Evolutionary conservation across 495 filamentous ascomycete species (phyloP).

Genomic region (Letharia lupina): DNA sequence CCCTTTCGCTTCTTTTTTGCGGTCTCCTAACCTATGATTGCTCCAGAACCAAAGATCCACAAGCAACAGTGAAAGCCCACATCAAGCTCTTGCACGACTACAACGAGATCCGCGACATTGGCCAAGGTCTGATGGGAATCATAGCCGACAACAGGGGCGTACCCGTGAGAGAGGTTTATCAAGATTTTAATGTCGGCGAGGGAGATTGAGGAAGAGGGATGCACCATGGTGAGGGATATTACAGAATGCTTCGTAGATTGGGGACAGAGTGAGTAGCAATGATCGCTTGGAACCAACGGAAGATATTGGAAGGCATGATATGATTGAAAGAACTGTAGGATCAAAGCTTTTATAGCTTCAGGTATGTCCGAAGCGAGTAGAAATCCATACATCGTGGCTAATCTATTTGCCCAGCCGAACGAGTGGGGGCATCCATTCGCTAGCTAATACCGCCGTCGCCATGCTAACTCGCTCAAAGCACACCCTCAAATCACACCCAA

Average conservation of each 20-base stretch:
- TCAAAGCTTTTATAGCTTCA: neutral
- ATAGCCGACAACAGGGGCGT: conserved; percentile 64
- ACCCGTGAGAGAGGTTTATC: conserved; percentile 52
- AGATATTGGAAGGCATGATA: neutral
- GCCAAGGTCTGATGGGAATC: conserved; percentile 61
- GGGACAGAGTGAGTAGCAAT: neutral
- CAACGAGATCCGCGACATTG: conserved; percentile 72
- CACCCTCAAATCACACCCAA: neutral
- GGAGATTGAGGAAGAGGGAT: conserved; percentile 30
- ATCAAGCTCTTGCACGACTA: conserved; percentile 64
- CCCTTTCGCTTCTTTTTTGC: neutral
- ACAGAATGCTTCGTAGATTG: too few species aligned
- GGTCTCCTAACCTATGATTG: conserved; percentile 5
- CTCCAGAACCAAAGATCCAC: conserved; percentile 26
- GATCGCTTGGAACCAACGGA: neutral
- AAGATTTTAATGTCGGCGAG: conserved; percentile 43
- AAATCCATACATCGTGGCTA: neutral
- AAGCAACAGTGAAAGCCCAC: conserved; percentile 51
- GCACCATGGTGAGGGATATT: too few species aligned
- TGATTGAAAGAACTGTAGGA: neutral
- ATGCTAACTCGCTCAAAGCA: conserved; percentile 2
- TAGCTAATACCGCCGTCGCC: conserved; percentile 10
- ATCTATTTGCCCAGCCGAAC: neutral
- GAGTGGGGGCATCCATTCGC: neutral
- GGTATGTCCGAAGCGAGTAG: conserved; percentile 11